These are phyloP conservation scores for Plantago rigida DNA, from an alignment of 305 asterid species.

Conservation along the genomic window DNA sequence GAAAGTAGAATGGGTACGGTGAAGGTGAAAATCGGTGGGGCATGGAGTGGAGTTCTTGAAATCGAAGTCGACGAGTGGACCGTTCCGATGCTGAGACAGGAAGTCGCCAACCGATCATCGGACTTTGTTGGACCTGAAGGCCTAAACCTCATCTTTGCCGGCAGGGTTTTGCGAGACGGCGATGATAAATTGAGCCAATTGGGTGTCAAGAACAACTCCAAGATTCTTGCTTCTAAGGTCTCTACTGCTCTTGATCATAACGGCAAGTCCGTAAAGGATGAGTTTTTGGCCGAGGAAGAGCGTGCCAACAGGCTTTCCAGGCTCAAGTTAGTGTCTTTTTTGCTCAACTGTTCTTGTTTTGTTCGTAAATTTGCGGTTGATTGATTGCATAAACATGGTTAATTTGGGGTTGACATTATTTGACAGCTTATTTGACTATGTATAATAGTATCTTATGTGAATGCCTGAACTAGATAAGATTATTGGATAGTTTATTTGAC, in stretches of 20 bases:
- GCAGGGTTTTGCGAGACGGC: constrained; percentile 64
- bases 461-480: too few species aligned
- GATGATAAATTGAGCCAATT: constrained; percentile 50
- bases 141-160: constrained; percentile 64
- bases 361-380: neutral
- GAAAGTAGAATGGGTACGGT: constrained; percentile 32
- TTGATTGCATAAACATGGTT: too few species aligned
- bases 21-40: constrained; percentile 74
- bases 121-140: constrained; percentile 39
- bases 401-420: too few species aligned
- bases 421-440: too few species aligned
- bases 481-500: too few species aligned
- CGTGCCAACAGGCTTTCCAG: constrained; percentile 55
- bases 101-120: constrained; percentile 65
- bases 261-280: constrained; percentile 53
- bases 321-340: constrained; percentile 45
- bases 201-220: constrained; percentile 68
- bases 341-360: constrained; percentile 12
- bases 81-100: constrained; percentile 55
- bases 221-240: constrained; percentile 64
- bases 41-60: constrained; percentile 83
- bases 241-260: constrained; percentile 44
- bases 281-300: constrained; percentile 87
- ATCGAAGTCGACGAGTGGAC: constrained; percentile 82
- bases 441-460: too few species aligned